Base-by-base conservation (phyloP, 257 asterid species). In the Marsdenia floribunda region DNA sequence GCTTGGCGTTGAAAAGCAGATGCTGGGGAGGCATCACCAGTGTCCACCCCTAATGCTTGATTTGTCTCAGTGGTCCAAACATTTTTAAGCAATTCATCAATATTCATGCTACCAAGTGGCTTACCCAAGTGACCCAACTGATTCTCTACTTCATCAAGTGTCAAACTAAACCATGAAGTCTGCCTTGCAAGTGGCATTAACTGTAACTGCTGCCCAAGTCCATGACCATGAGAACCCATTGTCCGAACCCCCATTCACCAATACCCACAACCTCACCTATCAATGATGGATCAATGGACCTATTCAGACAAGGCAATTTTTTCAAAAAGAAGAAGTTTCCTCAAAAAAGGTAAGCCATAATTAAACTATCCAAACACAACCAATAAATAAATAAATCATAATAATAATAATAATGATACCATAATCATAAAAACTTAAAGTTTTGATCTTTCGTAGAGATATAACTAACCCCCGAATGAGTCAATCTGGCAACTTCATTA, bases 241-340 rank as follows among this genome's bases (percentile, higher is more conserved):
- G 85, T 84, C 85, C 85, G 89, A 87, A 86, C 83, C 87, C 90
- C 94, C 94, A 91, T 80, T 76, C 90, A 91, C 78, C 83, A 72
- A 78, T 38, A 57, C 52, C 75, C 71, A 75, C 75, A 73, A 66
- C 75, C 80, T 84, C 47, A 75, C 65, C 22, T 68, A 72, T 71
- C 71, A 73, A 21, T 55, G 68, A 49, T 53, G 24, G 59, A 18
- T 18, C 59, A 74, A 70, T 75, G 63, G 38, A 69, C 69, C 76
- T 61, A 73, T 46, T 78, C 74, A 40, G 42, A 75, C 49, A 82
- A 42, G 37, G 55, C 40, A 60, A 53, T 53, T 54, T 37, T 55
- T 69, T 69, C 18, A 22, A 65, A 77, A n/a, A 19, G 37, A 11
- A 68, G 15, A 44, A 24, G 52, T 42, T 38, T 54, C 9, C 11